A percentile compares a stretch with the other conserved stretches of the same genome.
Evolutionary conservation across 305 asterid species (phyloP).

Genomic region (Fraxinus latifolia): DNA sequence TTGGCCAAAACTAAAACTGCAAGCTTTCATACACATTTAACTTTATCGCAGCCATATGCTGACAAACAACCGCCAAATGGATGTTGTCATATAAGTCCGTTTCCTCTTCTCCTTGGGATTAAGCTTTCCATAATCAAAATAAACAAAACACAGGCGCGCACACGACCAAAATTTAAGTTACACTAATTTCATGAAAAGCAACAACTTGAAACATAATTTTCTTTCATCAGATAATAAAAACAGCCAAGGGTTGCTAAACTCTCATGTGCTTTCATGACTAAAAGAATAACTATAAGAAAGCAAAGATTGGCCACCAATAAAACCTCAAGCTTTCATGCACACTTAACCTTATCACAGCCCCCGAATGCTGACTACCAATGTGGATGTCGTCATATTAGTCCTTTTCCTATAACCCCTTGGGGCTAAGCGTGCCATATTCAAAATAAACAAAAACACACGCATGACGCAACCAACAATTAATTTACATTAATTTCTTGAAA

Average conservation of each 20-base stretch:
- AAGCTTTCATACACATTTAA: not conserved
- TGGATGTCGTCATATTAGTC: not conserved
- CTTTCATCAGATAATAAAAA: not conserved
- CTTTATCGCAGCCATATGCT: not conserved
- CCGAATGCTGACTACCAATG: not conserved
- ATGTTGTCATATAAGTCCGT: not conserved
- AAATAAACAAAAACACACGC: not conserved
- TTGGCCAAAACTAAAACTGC: not conserved
- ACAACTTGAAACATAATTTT: no score
- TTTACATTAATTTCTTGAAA: not conserved
- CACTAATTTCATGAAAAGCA: not conserved
- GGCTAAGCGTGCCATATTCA: not conserved
- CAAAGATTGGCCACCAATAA: not conserved
- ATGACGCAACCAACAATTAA: not conserved
- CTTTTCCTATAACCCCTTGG: not conserved
- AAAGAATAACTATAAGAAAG: not conserved
- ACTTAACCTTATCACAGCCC: not conserved
- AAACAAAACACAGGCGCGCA: not conserved
- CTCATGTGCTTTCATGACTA: not conserved
- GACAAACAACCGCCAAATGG: not conserved
- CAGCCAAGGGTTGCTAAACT: not conserved
- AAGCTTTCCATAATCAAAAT: not conserved
- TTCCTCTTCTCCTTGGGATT: not conserved
- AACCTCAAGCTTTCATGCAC: not conserved
- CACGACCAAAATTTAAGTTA: not conserved